Percentiles rank a stretch among this genome's conserved stretches.
Conservation (phyloP, 768 basidiomycete species). For the Clavulina sp. region DNA sequence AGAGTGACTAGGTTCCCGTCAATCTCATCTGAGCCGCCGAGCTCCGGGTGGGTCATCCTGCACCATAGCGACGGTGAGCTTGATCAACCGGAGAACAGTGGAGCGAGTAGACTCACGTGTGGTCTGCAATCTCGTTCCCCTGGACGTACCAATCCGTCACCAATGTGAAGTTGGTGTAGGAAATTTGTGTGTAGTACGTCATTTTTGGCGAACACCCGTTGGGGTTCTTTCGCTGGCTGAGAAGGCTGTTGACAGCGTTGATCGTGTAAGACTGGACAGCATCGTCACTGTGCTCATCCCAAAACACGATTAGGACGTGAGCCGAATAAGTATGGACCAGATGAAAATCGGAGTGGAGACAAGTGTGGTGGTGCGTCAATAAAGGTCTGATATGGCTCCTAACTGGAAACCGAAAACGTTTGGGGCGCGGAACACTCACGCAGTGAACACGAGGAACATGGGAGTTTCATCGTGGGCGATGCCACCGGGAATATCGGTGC, state of each 20-base stretch:
- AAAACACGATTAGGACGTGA: too few relatives aligned
- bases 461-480: conserved; percentile 41
- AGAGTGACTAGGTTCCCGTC: conserved; percentile 64
- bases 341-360: not conserved
- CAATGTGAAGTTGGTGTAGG: conserved; percentile 59
- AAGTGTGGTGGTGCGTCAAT: not conserved
- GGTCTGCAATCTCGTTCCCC: conserved; percentile 70
- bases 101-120: conserved; percentile 32
- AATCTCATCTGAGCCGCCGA: conserved; percentile 44
- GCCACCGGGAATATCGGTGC: conserved; percentile 54
- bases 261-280: conserved; percentile 63
- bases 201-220: conserved; percentile 60
- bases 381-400: too few relatives aligned
- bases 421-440: conserved; percentile 16
- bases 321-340: not conserved
- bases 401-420: not conserved
- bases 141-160: conserved; percentile 69
- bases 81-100: not conserved
- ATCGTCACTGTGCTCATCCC: conserved; percentile 15
- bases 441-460: conserved; percentile 55
- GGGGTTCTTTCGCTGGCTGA: conserved; percentile 55
- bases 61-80: not conserved
- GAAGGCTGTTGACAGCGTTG: conserved; percentile 56
- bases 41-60: conserved; percentile 65
- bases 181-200: conserved; percentile 56